phyloP scores from a whole-genome alignment of 2,329 filamentous ascomycete genomes.

The Calonectria honghensis region DNA sequence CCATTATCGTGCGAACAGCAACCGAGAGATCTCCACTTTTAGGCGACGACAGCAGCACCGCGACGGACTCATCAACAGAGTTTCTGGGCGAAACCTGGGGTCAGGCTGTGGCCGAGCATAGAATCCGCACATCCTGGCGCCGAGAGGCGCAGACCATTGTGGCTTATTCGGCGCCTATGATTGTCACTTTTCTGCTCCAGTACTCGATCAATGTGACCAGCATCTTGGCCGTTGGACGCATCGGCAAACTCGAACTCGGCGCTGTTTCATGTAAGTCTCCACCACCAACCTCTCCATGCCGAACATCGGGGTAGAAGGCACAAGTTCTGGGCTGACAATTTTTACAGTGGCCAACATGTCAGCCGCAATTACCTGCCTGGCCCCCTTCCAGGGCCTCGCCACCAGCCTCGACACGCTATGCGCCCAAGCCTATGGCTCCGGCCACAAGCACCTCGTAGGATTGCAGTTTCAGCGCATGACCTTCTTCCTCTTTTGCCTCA shows the following conservation, averaged over 20 bases:
- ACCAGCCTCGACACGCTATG: constrained; percentile 95
- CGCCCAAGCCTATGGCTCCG: constrained; percentile 94
- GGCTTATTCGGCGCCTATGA: constrained; percentile 81
- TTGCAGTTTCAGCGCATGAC: constrained; percentile 89
- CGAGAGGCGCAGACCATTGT: constrained; percentile 89
- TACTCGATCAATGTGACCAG: constrained; percentile 90
- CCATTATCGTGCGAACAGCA: constrained; percentile 59
- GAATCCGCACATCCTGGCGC: constrained; percentile 93
- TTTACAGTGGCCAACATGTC: constrained; percentile 78
- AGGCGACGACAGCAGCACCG: constrained; percentile 57
- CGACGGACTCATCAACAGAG: constrained; percentile 66
- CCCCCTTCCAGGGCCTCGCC: constrained; percentile 87
- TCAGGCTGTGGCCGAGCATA: constrained; percentile 86
- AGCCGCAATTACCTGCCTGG: constrained; percentile 85
- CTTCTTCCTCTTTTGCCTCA: constrained; percentile 83
- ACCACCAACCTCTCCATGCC: background rate
- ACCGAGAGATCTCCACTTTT: constrained; percentile 66
- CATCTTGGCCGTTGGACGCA: constrained; percentile 85
- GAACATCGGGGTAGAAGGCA: background rate
- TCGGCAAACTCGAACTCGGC: constrained; percentile 78
- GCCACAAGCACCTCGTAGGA: constrained; percentile 90
- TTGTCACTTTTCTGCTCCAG: constrained; percentile 84
- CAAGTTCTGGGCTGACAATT: constrained; percentile 40
- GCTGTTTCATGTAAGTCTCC: constrained; percentile 64
- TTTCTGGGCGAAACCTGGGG: constrained; percentile 87